Evolutionary conservation across 371 early-diverging fungal genomes (phyloP).

Genomic region (Mortierella sp.): DNA sequence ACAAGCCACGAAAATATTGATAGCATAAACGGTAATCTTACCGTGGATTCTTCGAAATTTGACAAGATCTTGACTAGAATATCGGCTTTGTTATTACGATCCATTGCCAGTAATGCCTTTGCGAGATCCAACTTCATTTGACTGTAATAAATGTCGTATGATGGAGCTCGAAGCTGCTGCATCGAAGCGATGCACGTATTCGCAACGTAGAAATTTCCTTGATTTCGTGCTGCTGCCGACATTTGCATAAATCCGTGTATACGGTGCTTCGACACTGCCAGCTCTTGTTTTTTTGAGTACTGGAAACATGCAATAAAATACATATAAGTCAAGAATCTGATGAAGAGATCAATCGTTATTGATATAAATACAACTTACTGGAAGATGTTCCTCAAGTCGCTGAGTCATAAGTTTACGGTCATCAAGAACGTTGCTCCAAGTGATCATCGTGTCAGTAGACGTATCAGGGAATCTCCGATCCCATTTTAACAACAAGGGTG

Average conservation of each 20-base stretch:
- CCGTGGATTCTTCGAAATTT: conserved; percentile 26
- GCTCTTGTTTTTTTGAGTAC: conserved; percentile 35
- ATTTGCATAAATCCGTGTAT: conserved; percentile 43
- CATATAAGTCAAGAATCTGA: not conserved
- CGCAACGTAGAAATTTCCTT: conserved; percentile 67
- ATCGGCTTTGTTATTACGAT: conserved; percentile 17
- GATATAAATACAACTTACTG: conserved; percentile 10
- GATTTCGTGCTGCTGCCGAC: conserved; percentile 68
- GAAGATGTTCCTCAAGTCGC: conserved; percentile 28
- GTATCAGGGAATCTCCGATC: conserved; percentile 38
- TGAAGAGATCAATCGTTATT: not conserved
- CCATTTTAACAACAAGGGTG: conserved; percentile 35
- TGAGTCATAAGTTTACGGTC: conserved; percentile 50
- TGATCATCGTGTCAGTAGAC: conserved; percentile 39
- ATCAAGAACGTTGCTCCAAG: conserved; percentile 47
- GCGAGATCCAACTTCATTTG: conserved; percentile 32
- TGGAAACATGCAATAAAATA: not conserved
- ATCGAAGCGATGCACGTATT: conserved; percentile 52
- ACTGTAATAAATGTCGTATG: conserved; percentile 28
- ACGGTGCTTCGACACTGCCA: conserved; percentile 21
- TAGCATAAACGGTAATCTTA: conserved; percentile 13
- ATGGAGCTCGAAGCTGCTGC: conserved; percentile 21
- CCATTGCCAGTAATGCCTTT: conserved; percentile 15
- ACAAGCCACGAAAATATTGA: not conserved
- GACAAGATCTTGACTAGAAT: conserved; percentile 18